These are phyloP conservation scores for Anisodus acutangulus DNA, from an alignment of 257 asterid species.

Conservation along the genomic window DNA sequence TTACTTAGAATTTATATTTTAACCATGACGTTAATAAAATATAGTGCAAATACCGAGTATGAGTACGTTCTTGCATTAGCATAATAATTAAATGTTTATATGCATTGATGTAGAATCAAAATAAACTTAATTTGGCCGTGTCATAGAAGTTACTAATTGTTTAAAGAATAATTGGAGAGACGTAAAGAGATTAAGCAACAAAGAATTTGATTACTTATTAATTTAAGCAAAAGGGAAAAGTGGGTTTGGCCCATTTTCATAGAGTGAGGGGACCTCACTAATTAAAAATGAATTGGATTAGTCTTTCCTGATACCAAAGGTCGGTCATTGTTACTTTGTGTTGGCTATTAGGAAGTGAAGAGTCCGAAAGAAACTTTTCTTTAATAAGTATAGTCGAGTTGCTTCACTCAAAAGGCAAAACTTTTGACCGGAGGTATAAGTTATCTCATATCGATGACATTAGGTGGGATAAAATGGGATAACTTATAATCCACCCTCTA, in stretches of 20 bases:
- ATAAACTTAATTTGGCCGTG: neutral
- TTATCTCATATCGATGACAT: too few relatives aligned
- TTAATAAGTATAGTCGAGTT: neutral
- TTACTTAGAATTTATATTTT: too few relatives aligned
- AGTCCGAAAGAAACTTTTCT: slow-evolving; percentile 25
- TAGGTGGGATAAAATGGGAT: too few relatives aligned
- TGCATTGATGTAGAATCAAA: neutral
- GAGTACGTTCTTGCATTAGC: neutral
- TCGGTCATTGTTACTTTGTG: slow-evolving; percentile 24
- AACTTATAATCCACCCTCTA: too few relatives aligned
- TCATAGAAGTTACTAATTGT: neutral
- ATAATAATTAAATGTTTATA: neutral
- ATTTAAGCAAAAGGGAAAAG: neutral
- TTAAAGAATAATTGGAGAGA: neutral
- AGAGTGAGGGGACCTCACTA: slow-evolving; percentile 44
- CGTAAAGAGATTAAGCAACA: neutral
- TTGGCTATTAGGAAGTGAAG: slow-evolving; percentile 22
- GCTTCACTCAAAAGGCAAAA: neutral
- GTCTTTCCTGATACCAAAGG: slow-evolving; percentile 52
- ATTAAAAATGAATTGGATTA: neutral
- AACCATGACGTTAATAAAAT: neutral
- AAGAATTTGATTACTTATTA: neutral
- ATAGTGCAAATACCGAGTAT: neutral
- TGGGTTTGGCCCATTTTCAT: slow-evolving; percentile 45
- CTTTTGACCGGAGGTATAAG: too few relatives aligned